Base-by-base conservation (phyloP, 2,329 filamentous ascomycete species). In the Fusarium sp. region DNA sequence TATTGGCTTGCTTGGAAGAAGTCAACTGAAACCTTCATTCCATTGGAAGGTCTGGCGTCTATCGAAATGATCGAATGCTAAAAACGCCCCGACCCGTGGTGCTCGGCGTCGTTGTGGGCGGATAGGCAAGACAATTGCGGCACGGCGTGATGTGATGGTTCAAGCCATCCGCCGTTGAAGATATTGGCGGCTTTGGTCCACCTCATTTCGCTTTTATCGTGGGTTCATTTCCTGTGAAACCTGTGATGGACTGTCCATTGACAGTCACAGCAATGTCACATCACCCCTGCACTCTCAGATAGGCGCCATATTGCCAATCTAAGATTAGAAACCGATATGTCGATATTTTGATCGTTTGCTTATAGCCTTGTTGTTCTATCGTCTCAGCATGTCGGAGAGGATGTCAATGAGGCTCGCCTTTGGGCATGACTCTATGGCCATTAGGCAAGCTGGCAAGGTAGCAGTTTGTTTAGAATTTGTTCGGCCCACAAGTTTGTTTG, bases 191-290 rank as follows among this genome's bases (percentile, higher is more conserved):
- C 57, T 66, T 51, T 66, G 59, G 51, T 51, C 65, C 63, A 67
- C 58, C 64, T 75, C 73, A 75, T 75, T 74, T 75, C 72, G 71
- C 67, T 66, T 67, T 63, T 48, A 51, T 64, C 32, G 62, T 64
- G 48, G 47, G 43, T 73, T 75, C 74, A 75, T 75, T 75, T 75
- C 73, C 72, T 69, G 23, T 28, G 28, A 47, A 59, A 58, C 59
- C 59, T 68, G 58, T 69, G 57, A 69, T 63, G 63, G 58, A 54
- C 48, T 47, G 56, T 27, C 55, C 40, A 50, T 55, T 58, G 55
- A 55, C 53, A 61, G 63, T 59, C 62, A 60, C 50, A 59, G 45
- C 61, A 46, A 59, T 63, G 63, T 74, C 72, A 73, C 66, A 73
- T 63, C 63, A 73, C 57, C 66, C 66, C 53, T 57, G 63, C 16